Evolutionary conservation across 345 rosid species (phyloP).

Genomic region (Zanthoxylum bungeanum): DNA sequence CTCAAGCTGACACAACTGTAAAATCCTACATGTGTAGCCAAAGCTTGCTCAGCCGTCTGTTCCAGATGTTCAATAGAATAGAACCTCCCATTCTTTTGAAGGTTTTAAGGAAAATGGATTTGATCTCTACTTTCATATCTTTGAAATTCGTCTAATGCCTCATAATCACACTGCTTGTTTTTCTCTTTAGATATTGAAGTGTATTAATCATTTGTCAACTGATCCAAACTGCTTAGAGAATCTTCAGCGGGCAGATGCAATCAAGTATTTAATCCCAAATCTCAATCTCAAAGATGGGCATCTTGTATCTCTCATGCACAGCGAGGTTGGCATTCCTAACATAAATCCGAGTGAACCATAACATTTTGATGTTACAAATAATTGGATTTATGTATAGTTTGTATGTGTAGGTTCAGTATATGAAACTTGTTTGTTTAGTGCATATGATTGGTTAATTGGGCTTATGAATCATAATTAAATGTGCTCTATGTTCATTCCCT

Average conservation of each 20-base stretch:
- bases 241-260: conserved; percentile 96
- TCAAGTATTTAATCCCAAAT: conserved; percentile 89
- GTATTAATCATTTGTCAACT: conserved; percentile 81
- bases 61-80: conserved; percentile 85
- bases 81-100: conserved; percentile 88
- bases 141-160: conserved; percentile 4
- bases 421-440: background rate
- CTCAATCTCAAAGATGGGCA: conserved; percentile 90
- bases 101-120: conserved; percentile 37
- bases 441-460: background rate
- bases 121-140: conserved; percentile 9
- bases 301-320: conserved; percentile 78
- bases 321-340: conserved; percentile 58
- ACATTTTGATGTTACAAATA: too few relatives aligned
- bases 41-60: conserved; percentile 86
- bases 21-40: conserved; percentile 93
- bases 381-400: too few relatives aligned
- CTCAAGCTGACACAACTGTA: conserved; percentile 91
- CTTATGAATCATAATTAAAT: background rate
- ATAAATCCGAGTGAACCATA: too few relatives aligned
- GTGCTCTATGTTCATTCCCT: background rate
- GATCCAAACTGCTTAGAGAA: conserved; percentile 97
- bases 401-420: background rate
- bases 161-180: conserved; percentile 21
- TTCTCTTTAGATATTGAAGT: conserved; percentile 64